These are phyloP conservation scores for Tinospora cordifolia DNA, from an alignment of 164 flowering plant genomes.

Conservation along the genomic window DNA sequence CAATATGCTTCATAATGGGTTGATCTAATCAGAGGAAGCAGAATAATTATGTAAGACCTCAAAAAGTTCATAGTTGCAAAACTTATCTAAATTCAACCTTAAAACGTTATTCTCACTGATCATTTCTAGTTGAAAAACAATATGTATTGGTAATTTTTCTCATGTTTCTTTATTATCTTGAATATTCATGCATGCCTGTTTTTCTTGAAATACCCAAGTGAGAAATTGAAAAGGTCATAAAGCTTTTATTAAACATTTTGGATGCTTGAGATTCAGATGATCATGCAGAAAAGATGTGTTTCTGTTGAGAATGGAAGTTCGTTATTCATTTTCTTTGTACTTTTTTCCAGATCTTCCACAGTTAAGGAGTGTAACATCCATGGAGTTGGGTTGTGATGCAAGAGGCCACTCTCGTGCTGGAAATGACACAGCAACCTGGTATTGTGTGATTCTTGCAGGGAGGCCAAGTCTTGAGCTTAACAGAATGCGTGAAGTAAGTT, in stretches of 20 bases:
- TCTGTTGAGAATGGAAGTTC: neutral
- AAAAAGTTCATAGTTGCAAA: neutral
- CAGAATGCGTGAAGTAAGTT: conserved; percentile 79
- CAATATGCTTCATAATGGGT: neutral
- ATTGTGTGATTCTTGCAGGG: conserved; percentile 82
- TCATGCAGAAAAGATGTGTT: neutral
- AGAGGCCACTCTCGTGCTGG: conserved; percentile 89
- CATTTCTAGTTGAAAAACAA: neutral
- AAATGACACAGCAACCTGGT: conserved; percentile 57
- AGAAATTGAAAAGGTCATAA: neutral
- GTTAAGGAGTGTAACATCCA: conserved; percentile 63
- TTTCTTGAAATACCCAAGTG: neutral
- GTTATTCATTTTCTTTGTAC: conserved; percentile 3
- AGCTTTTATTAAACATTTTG: neutral
- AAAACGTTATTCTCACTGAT: neutral
- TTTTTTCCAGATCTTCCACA: conserved; percentile 75
- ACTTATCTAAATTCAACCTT: neutral
- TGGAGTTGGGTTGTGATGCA: conserved; percentile 91
- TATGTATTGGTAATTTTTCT: too few species aligned
- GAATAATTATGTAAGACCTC: neutral
- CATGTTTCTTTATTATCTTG: too few species aligned
- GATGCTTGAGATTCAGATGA: neutral
- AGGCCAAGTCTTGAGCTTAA: conserved; percentile 68
- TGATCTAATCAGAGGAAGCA: neutral
- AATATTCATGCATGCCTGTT: neutral